Percentiles rank a stretch among this genome's conserved stretches.
Evolutionary conservation across 768 basidiomycete genomes (phyloP).

Genomic region (Leccinum incarnatum): DNA sequence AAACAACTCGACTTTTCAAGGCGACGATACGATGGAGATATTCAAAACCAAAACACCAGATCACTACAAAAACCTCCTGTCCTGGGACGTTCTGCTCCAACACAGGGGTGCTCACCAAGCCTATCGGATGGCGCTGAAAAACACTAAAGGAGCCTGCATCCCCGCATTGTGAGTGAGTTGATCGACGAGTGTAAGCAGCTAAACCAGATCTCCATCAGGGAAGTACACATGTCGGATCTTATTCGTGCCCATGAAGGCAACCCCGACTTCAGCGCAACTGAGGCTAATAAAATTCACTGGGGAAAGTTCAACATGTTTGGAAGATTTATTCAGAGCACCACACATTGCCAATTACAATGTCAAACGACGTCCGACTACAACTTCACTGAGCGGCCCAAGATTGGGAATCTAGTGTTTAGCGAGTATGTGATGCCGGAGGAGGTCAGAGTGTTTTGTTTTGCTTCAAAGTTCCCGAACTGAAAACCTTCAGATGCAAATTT

Average conservation of each 20-base stretch:
- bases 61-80: constrained; percentile 72
- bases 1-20: constrained; percentile 75
- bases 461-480: constrained; percentile 4
- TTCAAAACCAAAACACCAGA: constrained; percentile 68
- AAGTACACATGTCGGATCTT: constrained; percentile 88
- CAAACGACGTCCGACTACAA: constrained; percentile 56
- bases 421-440: constrained; percentile 67
- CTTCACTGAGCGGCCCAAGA: constrained; percentile 53
- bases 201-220: constrained; percentile 46
- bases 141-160: constrained; percentile 83
- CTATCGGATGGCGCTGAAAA: constrained; percentile 87
- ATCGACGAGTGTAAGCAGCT: constrained; percentile 2
- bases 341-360: constrained; percentile 76
- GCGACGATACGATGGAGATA: constrained; percentile 71
- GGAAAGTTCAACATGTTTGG: constrained; percentile 94
- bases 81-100: constrained; percentile 82
- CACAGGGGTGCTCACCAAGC: constrained; percentile 79
- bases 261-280: constrained; percentile 61
- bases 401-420: constrained; percentile 55
- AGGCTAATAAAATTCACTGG: constrained; percentile 84
- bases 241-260: constrained; percentile 87
- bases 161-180: constrained; percentile 66
- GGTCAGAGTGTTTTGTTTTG: constrained; percentile 38
- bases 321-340: constrained; percentile 74
- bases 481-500: constrained; percentile 56